Base-by-base conservation (phyloP, 495 filamentous ascomycete species). In the Oidiodendron maius region DNA sequence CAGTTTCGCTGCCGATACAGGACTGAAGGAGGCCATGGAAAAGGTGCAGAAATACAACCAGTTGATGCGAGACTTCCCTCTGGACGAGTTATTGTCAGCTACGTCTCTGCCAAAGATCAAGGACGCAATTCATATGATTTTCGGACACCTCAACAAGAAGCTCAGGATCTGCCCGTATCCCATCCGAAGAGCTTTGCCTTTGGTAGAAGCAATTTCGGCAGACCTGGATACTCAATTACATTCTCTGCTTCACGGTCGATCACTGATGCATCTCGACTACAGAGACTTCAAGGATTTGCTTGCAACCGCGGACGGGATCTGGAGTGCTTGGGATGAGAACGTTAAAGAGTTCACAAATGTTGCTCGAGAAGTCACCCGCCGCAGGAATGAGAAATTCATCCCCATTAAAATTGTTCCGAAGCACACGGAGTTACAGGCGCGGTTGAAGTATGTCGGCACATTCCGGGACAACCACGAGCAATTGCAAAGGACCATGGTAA, bases 31-130 rank as follows among this genome's bases (percentile, higher is more conserved):
- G 62, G 89, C 89, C 37, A 89, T 84, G 56, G 91, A 99, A 52
- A 81, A 84, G 67, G 93, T 97, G 30, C 90, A 96, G 69, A 96
- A 95, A 61, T 97, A 96, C 68, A 99, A 99, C 64, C 87, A 93
- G 65, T 73, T 97, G 13, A 96, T 99, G 91, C 81, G 93, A 37
- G 94, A 97, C 60, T 99, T 99, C 54, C 93, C 93, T 1, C 44
- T 61, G 8, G 90, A 96, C 61, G 94, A 99, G 61, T 69, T 99
- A 17, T 75, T 96, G 2, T 94, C 93, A 30, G 90, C 94, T 3
- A 93, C 91, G 4, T 89, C 90, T 2, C 64, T 97, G 36, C 76
- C 81, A 55, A 96, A 94, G 62, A 81, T 96, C n/a, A 80, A 91
- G 60, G 89, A 96, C 50, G 85, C 94, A 3, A 77, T 97, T 43